These are phyloP conservation scores for Corchorus olitorius DNA, from an alignment of 345 rosid species.

Conservation along the genomic window DNA sequence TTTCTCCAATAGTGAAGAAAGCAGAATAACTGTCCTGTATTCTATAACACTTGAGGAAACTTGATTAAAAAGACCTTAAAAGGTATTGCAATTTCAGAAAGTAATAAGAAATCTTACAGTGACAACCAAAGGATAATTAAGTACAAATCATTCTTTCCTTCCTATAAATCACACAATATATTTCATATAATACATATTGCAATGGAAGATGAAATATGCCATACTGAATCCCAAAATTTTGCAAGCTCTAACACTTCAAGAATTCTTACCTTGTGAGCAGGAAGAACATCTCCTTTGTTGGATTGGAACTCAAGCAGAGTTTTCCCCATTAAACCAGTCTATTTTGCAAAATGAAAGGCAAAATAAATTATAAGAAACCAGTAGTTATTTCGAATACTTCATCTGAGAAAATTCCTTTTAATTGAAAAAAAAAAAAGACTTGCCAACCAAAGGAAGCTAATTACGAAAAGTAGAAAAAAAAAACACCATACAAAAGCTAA, in stretches of 20 bases:
- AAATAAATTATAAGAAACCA: constrained; percentile 10
- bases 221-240: background rate
- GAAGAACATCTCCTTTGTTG: constrained; percentile 90
- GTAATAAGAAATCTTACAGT: background rate
- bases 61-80: background rate
- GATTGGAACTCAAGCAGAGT: constrained; percentile 89
- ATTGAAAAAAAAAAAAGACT: background rate
- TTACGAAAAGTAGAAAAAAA: background rate
- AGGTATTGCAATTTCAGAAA: background rate
- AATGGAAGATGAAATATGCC: background rate
- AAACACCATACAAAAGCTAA: background rate
- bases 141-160: background rate
- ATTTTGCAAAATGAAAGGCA: constrained; percentile 6
- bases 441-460: background rate
- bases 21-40: background rate
- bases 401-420: background rate
- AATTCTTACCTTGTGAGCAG: constrained; percentile 74
- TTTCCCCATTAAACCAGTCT: constrained; percentile 91
- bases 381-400: background rate
- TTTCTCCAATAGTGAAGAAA: background rate
- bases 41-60: background rate
- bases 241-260: background rate
- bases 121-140: background rate
- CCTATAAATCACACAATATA: background rate
- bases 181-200: background rate